These are phyloP conservation scores for Aureobasidium subglaciale DNA, from an alignment of 2,329 filamentous ascomycete genomes.

Conservation along the genomic window DNA sequence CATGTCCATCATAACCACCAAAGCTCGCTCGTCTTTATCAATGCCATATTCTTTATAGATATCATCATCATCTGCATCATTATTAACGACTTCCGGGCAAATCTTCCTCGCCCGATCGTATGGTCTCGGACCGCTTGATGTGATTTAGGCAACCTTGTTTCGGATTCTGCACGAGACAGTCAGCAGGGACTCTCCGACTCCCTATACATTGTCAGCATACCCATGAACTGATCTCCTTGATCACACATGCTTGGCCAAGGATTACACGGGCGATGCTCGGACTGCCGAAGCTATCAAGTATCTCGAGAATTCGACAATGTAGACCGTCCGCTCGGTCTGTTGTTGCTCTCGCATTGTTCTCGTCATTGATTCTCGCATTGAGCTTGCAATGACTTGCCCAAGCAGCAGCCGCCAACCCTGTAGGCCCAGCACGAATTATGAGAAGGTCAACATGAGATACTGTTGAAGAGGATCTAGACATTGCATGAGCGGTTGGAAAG, in stretches of 20 bases:
- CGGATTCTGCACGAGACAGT: neutral
- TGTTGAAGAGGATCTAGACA: neutral
- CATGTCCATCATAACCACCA: neutral
- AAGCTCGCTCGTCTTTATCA: neutral
- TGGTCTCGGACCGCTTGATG: neutral
- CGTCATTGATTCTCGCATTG: conserved; percentile 5
- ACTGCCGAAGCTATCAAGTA: conserved; percentile 5
- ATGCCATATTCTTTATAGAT: neutral
- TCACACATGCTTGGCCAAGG: conserved; percentile 1
- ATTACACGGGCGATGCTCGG: conserved; percentile 1
- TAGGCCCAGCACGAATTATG: neutral
- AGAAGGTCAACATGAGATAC: neutral
- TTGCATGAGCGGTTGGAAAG: too few relatives aligned
- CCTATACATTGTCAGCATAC: neutral
- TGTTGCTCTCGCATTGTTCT: neutral
- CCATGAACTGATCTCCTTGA: conserved; percentile 10
- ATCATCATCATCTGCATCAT: neutral
- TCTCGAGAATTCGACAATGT: neutral
- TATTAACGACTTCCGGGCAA: conserved; percentile 1
- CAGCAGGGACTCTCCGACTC: neutral
- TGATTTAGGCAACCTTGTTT: neutral
- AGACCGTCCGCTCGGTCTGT: conserved; percentile 6
- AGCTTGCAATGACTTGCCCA: neutral
- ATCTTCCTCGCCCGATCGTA: conserved; percentile 8
- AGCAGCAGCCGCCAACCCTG: conserved; percentile 4